These are phyloP conservation scores for Phytophthora sp. DNA, from an alignment of 352 stramenopile species.

Conservation along the genomic window DNA sequence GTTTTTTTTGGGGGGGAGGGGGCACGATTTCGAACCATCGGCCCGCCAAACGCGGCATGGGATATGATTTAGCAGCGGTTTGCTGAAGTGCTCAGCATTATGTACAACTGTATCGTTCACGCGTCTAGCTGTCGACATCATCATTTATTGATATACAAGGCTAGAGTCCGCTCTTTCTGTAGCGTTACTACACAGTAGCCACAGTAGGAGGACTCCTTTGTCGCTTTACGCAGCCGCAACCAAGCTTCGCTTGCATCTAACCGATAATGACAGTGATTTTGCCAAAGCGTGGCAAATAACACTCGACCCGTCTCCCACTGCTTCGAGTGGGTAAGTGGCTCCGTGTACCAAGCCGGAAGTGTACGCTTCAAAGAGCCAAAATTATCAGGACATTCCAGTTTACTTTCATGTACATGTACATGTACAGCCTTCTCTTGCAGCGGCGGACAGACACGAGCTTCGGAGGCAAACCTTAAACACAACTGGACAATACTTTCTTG, in stretches of 20 bases:
- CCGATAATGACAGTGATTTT: not conserved
- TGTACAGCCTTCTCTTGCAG: constrained; percentile 7
- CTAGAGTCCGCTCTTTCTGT: constrained; percentile 13
- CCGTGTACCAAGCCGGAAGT: not conserved
- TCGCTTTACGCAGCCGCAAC: not conserved
- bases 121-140: constrained; percentile 11
- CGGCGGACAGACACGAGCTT: not conserved
- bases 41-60: not conserved
- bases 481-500: too few species aligned
- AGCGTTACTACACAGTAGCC: not conserved
- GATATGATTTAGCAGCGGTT: not conserved
- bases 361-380: not conserved
- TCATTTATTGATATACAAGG: constrained; percentile 15
- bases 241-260: constrained; percentile 3
- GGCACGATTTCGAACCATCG: not conserved
- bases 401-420: too few species aligned
- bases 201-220: not conserved
- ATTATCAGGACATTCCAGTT: not conserved
- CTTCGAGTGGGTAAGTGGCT: not conserved
- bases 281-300: not conserved
- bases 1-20: too few species aligned
- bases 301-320: constrained; percentile 2
- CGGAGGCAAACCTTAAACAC: too few species aligned
- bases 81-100: constrained; percentile 15
- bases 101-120: constrained; percentile 17